Conservation (phyloP, 768 basidiomycete genomes). For the Phaeotremella fagi region DNA sequence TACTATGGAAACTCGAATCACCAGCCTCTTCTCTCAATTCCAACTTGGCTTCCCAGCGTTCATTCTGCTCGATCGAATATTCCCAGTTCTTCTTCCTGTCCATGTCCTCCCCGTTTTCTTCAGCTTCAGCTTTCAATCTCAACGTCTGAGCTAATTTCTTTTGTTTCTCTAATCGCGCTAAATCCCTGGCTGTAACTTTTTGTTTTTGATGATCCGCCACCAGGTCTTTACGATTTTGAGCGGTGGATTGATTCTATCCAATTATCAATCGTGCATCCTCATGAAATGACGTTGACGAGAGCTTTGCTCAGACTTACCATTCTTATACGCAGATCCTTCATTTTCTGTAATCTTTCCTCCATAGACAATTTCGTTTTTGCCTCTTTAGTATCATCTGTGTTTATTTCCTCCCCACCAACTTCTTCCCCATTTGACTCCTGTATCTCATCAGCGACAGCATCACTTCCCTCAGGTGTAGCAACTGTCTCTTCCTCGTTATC, state of each 20-base stretch:
- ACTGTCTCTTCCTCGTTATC: slow-evolving; percentile 15
- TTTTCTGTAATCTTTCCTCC: slow-evolving; percentile 70
- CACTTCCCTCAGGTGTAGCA: not conserved
- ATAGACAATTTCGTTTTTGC: slow-evolving; percentile 48
- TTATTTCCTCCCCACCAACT: slow-evolving; percentile 6
- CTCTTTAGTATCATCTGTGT: slow-evolving; percentile 24
- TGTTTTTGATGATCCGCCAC: slow-evolving; percentile 76
- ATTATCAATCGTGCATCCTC: not conserved
- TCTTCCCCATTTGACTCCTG: slow-evolving; percentile 15
- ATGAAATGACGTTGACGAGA: not conserved
- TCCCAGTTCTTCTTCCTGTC: slow-evolving; percentile 92
- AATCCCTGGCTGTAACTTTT: slow-evolving; percentile 71
- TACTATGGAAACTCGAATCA: slow-evolving; percentile 71
- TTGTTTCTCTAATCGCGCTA: slow-evolving; percentile 79
- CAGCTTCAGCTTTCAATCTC: slow-evolving; percentile 77
- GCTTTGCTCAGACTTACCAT: slow-evolving; percentile 60
- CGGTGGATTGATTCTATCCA: slow-evolving; percentile 64
- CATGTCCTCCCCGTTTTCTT: slow-evolving; percentile 85
- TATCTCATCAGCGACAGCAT: slow-evolving; percentile 8
- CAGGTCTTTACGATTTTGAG: slow-evolving; percentile 78
- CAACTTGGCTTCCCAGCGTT: slow-evolving; percentile 74
- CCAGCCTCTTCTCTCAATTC: slow-evolving; percentile 74
- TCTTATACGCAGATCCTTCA: slow-evolving; percentile 68
- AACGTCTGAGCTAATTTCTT: slow-evolving; percentile 83
- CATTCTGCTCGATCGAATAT: slow-evolving; percentile 91